Evolutionary conservation across 2,329 filamentous ascomycete genomes (phyloP).

Genomic region (Sclerotinia minor): DNA sequence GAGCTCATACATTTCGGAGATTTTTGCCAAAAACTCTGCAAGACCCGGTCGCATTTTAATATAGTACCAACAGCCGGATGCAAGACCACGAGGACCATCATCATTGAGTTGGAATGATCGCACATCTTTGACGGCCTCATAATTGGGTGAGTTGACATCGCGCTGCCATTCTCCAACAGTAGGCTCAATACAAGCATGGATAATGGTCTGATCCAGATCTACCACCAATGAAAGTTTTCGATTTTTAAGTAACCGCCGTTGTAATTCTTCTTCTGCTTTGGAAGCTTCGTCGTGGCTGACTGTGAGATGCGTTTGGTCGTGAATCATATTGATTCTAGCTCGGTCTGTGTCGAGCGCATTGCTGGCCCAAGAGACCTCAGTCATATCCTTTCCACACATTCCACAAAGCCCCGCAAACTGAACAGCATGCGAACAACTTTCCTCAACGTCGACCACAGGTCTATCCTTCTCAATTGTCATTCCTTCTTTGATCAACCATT

Average conservation of each 20-base stretch:
- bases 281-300: conserved; percentile 82
- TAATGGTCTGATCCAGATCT: conserved; percentile 97
- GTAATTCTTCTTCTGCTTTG: conserved; percentile 80
- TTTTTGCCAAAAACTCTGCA: conserved; percentile 72
- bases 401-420: conserved; percentile 91
- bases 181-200: conserved; percentile 95
- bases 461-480: conserved; percentile 61
- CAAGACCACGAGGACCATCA: conserved; percentile 70
- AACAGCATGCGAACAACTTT: conserved; percentile 86
- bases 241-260: conserved; percentile 75
- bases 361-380: conserved; percentile 80
- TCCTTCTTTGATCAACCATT: conserved; percentile 74
- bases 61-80: conserved; percentile 87
- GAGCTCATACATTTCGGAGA: conserved; percentile 83
- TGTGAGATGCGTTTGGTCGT: conserved; percentile 83
- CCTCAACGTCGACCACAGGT: conserved; percentile 73
- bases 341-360: conserved; percentile 77
- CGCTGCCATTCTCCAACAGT: conserved; percentile 95
- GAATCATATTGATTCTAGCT: conserved; percentile 91
- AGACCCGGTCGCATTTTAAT: conserved; percentile 95
- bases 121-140: conserved; percentile 87
- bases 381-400: conserved; percentile 95
- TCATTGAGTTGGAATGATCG: conserved; percentile 85
- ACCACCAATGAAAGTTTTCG: conserved; percentile 91
- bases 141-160: conserved; percentile 85